Conservation (phyloP, 345 rosid genomes). For the Noccaea caerulescens region DNA sequence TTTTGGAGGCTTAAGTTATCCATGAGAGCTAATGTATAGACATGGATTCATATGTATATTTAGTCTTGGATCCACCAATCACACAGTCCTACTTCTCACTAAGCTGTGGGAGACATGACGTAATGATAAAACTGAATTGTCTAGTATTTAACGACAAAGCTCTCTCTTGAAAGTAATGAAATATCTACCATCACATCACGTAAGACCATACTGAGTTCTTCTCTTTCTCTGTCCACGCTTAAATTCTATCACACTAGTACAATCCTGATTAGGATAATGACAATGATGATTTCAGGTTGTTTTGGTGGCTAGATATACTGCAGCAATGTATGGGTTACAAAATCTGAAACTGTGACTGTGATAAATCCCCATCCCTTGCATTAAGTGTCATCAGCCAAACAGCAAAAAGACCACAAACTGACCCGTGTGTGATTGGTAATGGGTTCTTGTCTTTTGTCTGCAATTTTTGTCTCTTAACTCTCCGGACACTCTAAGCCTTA, state of each 20-base stretch:
- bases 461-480: constrained; percentile 26
- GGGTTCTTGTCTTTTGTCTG: constrained; percentile 45
- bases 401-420: constrained; percentile 34
- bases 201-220: constrained; percentile 34
- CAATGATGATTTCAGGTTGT: constrained; percentile 16
- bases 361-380: constrained; percentile 35
- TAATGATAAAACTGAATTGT: constrained; percentile 30
- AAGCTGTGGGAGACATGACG: constrained; percentile 31
- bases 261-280: constrained; percentile 4
- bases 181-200: constrained; percentile 25
- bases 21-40: constrained; percentile 25
- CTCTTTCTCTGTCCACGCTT: constrained; percentile 8
- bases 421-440: constrained; percentile 27
- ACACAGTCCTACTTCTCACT: constrained; percentile 32
- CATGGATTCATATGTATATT: constrained; percentile 27
- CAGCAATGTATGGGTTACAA: constrained; percentile 20
- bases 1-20: constrained; percentile 24
- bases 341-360: constrained; percentile 19
- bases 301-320: constrained; percentile 5
- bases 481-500: constrained; percentile 12
- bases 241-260: constrained; percentile 19
- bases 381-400: constrained; percentile 26
- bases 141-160: constrained; percentile 32
- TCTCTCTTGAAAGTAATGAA: constrained; percentile 23
- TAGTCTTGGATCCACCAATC: constrained; percentile 28